Base-by-base conservation (phyloP, 2,329 filamentous ascomycete genomes). In the Stagonosporopsis vannaccii region DNA sequence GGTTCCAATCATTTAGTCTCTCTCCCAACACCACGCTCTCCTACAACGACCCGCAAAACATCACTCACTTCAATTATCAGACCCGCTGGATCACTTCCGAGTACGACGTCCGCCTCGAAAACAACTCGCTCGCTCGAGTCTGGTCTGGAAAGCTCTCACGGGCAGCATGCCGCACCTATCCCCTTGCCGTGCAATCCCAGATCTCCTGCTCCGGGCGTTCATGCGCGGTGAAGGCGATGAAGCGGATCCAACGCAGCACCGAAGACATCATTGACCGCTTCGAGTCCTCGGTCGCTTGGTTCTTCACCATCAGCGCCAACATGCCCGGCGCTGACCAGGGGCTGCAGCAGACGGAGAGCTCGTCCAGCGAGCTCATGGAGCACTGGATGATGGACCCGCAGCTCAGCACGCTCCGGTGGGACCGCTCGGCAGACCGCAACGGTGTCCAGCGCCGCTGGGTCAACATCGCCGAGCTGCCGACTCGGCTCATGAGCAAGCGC, bases 401-500 rank as follows among this genome's bases (percentile, higher is more conserved):
- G 8, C 15, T 48, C 2, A 22, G n/a, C 6, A 37, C 20, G 6
- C 44, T 33, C n/a, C 23, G 7, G 28, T 30, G 25, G 36, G 41
- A n/a, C 46, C 15, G n/a, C 7, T 36, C 33, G 6, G 2, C 3
- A 3, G 11, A 39, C 30, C 12, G 25, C 19, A 28, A 3, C 2
- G 11, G 12, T 3, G 19, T 51, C 12, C 8, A 30, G n/a, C 3
- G 26, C 4, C 30, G 32, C 32, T 52, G 41, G 40, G 28, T 39
- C 19, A 25, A 45, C 11, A 4, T 46, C 15, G 15, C 20, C 15
- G 15, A 20, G 3, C 19, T 50, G 13, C 15, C 30, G 3, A 7
- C 8, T 13, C n/a, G 28, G 4, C 19, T 40, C 5, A 58, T 60
- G 49, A 60, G 26, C 12, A 20, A 23, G 4, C 50, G 49, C 17